These are phyloP conservation scores for Hemerocallis citrina DNA, from an alignment of 106 monocot genomes.

Conservation along the genomic window DNA sequence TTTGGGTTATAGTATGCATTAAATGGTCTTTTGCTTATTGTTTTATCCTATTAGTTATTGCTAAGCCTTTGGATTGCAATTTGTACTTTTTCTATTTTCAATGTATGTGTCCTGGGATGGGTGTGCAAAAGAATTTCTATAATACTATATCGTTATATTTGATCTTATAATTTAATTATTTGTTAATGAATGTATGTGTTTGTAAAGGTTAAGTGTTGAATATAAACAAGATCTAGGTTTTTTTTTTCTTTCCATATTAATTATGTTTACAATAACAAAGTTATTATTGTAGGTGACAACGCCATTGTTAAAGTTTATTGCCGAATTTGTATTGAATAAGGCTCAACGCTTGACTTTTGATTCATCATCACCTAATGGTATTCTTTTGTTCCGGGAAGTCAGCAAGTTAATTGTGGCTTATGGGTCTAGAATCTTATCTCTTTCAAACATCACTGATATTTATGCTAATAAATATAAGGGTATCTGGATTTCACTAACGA, in stretches of 20 bases:
- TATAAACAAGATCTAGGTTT: neutral
- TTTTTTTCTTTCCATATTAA: no score
- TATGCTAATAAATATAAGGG: constrained; percentile 95
- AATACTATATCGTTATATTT: no score
- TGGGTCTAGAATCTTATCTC: constrained; percentile 81
- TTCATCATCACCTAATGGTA: constrained; percentile 93
- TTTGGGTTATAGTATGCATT: no score
- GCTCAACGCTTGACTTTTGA: constrained; percentile 94
- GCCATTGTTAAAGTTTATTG: constrained; percentile 89
- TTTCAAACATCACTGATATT: constrained; percentile 63
- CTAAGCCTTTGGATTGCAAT: no score
- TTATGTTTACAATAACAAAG: no score
- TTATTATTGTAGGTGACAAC: constrained; percentile 74
- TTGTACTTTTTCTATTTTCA: no score
- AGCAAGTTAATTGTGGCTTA: constrained; percentile 93
- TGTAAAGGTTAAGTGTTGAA: neutral
- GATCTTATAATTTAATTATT: neutral
- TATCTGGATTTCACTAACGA: constrained; percentile 82
- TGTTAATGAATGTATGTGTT: neutral
- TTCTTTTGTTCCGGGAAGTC: constrained; percentile 94
- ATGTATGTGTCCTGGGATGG: no score
- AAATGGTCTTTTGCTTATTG: no score
- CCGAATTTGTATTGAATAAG: constrained; percentile 90
- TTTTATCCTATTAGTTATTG: no score
- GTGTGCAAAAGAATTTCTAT: no score